Base-by-base conservation (phyloP, 2,329 filamentous ascomycete genomes). In the Paecilomyces variotii region DNA sequence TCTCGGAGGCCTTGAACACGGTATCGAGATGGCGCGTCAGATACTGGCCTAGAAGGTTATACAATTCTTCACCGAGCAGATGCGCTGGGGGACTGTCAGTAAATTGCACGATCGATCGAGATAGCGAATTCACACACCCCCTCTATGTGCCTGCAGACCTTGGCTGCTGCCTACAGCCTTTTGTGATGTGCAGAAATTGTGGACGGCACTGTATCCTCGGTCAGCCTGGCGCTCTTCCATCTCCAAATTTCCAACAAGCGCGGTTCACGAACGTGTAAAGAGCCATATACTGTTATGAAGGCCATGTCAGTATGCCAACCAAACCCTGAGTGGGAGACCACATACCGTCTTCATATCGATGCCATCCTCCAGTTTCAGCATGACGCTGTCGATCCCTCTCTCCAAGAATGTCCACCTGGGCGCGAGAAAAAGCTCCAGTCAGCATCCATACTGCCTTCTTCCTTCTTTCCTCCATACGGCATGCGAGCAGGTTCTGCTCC, bases 171-270 rank as follows among this genome's bases (percentile, higher is more conserved):
- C 83, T 52, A 92, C 86, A 0, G 91, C 91, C 74, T 97, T 97
- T 75, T 97, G 94, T 26, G 94, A 96, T 58, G 94, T 99, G 75
- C 94, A 99, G 76, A 99, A 99, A 79, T 99, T 97, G 79, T 99
- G 94, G 55, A 99, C 94, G 61, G 92, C 91, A 56, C 83, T 92
- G 72, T 57, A 19, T 57, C 56, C 63, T 39, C 25, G 54, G 55
- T 62, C 34, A 63, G 56, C 24, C 19, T 60, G 49, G 58, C 11
- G 10, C 25, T 25, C 10, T 57, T 62, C 66, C 54, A 64, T 58
- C 53, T 28, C 34, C 52, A 53, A 34, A 24, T 57, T 57, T 35
- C 66, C 19, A 68, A 6, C 30, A 26, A 50, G 50, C 54, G 34
- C 56, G 12, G 58, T 24, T 24, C n/a, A 74, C 77, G 65, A 72